phyloP scores from a whole-genome alignment of 2,329 filamentous ascomycete genomes.

The Aspergillus niger region DNA sequence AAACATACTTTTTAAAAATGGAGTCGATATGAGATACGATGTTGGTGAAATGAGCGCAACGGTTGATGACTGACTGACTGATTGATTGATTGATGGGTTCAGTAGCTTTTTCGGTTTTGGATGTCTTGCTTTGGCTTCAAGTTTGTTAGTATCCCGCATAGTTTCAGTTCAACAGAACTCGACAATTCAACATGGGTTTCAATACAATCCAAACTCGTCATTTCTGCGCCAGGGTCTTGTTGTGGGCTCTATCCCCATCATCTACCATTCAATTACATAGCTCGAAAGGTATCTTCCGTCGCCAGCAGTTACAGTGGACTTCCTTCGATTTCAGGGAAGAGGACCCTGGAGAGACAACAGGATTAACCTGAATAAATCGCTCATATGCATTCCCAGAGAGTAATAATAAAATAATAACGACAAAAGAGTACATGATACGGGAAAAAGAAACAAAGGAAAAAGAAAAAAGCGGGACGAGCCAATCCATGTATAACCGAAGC shows the following conservation, averaged over 20 bases:
- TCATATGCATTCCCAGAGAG: constrained; percentile 26
- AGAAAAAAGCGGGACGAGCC: constrained; percentile 3
- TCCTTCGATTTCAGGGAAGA: not conserved
- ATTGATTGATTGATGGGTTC: not conserved
- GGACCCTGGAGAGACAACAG: not conserved
- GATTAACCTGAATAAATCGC: constrained; percentile 17
- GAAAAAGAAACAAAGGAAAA: constrained; percentile 2
- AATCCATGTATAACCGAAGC: not conserved
- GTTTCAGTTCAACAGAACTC: not conserved
- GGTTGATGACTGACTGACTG: not conserved
- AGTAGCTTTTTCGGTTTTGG: not conserved
- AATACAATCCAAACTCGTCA: not conserved
- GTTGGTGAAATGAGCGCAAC: constrained; percentile 7
- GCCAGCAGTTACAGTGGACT: not conserved
- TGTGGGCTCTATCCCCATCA: not conserved
- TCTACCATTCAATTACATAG: not conserved
- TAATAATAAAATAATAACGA: not conserved
- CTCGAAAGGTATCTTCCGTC: no score
- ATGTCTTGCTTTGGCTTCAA: not conserved
- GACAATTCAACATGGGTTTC: not conserved
- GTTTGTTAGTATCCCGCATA: not conserved
- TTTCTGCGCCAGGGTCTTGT: not conserved
- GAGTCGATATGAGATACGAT: constrained; percentile 10
- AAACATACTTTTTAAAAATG: not conserved
- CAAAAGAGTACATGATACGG: constrained; percentile 14